Evolutionary conservation across 1,284 basidiomycete species (phyloP).

Genomic region (Puccinia triticina): DNA sequence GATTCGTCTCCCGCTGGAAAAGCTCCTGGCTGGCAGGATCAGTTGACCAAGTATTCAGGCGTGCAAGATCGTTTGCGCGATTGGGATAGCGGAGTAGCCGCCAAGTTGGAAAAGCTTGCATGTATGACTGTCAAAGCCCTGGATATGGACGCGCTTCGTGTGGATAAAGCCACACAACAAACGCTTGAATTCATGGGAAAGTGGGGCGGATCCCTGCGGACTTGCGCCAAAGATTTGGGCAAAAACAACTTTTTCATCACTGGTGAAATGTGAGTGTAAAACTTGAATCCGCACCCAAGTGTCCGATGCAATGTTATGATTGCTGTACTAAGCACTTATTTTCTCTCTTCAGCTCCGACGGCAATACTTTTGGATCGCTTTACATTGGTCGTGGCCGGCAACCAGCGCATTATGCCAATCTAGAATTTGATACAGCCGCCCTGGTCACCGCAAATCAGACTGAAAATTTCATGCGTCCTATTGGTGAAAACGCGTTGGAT

Average conservation of each 20-base stretch:
- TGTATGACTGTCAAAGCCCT: slow-evolving; percentile 53
- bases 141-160: slow-evolving; percentile 54
- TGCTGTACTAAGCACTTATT: neutral
- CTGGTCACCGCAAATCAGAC: slow-evolving; percentile 65
- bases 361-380: slow-evolving; percentile 80
- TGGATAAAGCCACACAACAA: slow-evolving; percentile 54
- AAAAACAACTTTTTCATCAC: slow-evolving; percentile 54
- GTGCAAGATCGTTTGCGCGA: slow-evolving; percentile 55
- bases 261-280: slow-evolving; percentile 53
- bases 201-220: slow-evolving; percentile 52
- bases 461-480: slow-evolving; percentile 78
- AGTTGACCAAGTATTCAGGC: slow-evolving; percentile 87
- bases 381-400: slow-evolving; percentile 86
- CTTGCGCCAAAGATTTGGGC: slow-evolving; percentile 51
- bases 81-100: slow-evolving; percentile 51
- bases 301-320: neutral
- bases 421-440: slow-evolving; percentile 70
- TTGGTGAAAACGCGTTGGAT: slow-evolving; percentile 70
- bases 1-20: slow-evolving; percentile 95
- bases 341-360: slow-evolving; percentile 68
- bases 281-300: neutral
- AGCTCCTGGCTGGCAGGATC: slow-evolving; percentile 72
- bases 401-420: slow-evolving; percentile 66
- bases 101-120: slow-evolving; percentile 52
- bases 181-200: slow-evolving; percentile 53